Percentiles rank a stretch among this genome's conserved stretches.
Evolutionary conservation across 768 basidiomycete genomes (phyloP).

Genomic region (Hericium erinaceus): DNA sequence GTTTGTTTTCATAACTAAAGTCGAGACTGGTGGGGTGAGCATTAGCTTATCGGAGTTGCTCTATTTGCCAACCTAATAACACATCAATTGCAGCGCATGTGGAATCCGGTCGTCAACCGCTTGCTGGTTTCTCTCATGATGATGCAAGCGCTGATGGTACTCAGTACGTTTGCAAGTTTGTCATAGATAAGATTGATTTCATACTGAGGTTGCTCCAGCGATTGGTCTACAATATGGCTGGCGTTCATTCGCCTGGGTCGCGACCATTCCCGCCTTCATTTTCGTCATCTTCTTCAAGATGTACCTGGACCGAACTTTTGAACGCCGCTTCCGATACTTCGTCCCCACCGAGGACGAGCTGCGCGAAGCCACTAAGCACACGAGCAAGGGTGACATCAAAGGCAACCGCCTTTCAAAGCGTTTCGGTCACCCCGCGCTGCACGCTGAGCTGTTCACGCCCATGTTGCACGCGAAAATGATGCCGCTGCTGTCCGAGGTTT

Average conservation of each 20-base stretch:
- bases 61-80: background rate
- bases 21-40: conserved; percentile 90
- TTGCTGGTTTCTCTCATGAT: conserved; percentile 67
- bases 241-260: conserved; percentile 69
- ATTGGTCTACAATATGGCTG: conserved; percentile 74
- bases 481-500: conserved; percentile 66
- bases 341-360: conserved; percentile 78
- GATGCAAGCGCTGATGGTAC: conserved; percentile 81
- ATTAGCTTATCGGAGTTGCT: background rate
- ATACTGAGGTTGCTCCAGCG: conserved; percentile 33
- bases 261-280: conserved; percentile 80
- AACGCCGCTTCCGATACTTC: conserved; percentile 69
- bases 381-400: conserved; percentile 63
- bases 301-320: conserved; percentile 63
- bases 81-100: conserved; percentile 53
- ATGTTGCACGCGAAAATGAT: conserved; percentile 85
- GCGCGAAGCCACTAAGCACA: conserved; percentile 62
- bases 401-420: conserved; percentile 77
- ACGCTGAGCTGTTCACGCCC: conserved; percentile 78
- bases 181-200: background rate
- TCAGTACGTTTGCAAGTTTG: conserved; percentile 50
- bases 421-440: conserved; percentile 91
- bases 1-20: conserved; percentile 84
- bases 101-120: conserved; percentile 92
- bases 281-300: conserved; percentile 77